Percentiles rank a stretch among this genome's conserved stretches.
Evolutionary conservation across 2,329 filamentous ascomycete genomes (phyloP).

Genomic region (Leptographium lundbergii): DNA sequence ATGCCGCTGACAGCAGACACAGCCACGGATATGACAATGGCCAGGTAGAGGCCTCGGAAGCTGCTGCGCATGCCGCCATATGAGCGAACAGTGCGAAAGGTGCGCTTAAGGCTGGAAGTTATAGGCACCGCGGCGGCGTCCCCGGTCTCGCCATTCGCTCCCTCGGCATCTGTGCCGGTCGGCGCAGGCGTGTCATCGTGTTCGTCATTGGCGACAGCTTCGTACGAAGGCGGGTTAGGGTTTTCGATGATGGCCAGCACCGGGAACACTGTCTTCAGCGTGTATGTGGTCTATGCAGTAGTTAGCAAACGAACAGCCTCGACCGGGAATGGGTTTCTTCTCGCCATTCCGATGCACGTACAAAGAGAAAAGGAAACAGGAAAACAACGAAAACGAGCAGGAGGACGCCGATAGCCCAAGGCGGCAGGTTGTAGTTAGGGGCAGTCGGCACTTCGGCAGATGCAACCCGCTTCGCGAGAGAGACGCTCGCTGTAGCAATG

Average conservation of each 20-base stretch:
- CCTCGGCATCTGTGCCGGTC: not conserved
- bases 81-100: slow-evolving; percentile 42
- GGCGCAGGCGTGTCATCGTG: not conserved
- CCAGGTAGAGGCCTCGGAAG: slow-evolving; percentile 55
- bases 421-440: slow-evolving; percentile 10
- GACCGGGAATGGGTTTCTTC: not conserved
- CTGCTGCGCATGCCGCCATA: slow-evolving; percentile 51
- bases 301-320: not conserved
- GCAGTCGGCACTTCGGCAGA: slow-evolving; percentile 3
- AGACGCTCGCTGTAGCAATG: slow-evolving; percentile 3
- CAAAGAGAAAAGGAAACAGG: slow-evolving; percentile 23
- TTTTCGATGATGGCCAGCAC: slow-evolving; percentile 46
- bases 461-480: slow-evolving; percentile 7
- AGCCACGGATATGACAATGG: slow-evolving; percentile 25
- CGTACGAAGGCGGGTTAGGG: slow-evolving; percentile 41
- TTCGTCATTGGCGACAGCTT: slow-evolving; percentile 30
- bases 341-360: slow-evolving; percentile 16
- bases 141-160: slow-evolving; percentile 19
- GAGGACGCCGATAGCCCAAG: slow-evolving; percentile 20
- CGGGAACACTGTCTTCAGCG: slow-evolving; percentile 35
- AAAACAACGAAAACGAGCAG: slow-evolving; percentile 26
- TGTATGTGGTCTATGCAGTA: slow-evolving; percentile 32
- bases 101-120: slow-evolving; percentile 38
- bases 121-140: slow-evolving; percentile 25
- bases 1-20: slow-evolving; percentile 26